Percentiles rank a stretch among this genome's conserved stretches.
phyloP scores from a whole-genome alignment of 306 rosid genomes.

The Echinosophora koreensis region DNA sequence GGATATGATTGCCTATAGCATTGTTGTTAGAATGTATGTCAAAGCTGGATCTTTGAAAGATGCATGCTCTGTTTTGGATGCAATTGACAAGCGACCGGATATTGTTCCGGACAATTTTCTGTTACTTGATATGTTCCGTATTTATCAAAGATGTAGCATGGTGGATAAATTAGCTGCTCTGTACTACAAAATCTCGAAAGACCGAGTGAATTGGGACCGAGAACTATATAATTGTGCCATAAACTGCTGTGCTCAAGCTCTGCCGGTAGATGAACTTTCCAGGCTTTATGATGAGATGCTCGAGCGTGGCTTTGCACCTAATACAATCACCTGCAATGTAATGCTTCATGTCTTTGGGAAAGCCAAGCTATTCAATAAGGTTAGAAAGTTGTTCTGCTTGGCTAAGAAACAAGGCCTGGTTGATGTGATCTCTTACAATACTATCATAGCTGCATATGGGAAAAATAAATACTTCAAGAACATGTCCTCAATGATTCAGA shows the following conservation, averaged over 20 bases:
- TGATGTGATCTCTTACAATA: constrained; percentile 85
- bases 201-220: constrained; percentile 72
- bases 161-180: constrained; percentile 63
- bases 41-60: constrained; percentile 78
- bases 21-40: constrained; percentile 83
- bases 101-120: constrained; percentile 76
- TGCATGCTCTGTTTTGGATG: constrained; percentile 85
- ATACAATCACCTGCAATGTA: constrained; percentile 77
- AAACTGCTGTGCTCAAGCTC: constrained; percentile 86
- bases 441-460: constrained; percentile 84
- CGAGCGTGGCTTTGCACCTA: constrained; percentile 67
- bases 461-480: constrained; percentile 70
- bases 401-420: constrained; percentile 82
- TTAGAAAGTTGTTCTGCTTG: constrained; percentile 66
- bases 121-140: constrained; percentile 76
- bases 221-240: constrained; percentile 81
- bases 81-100: constrained; percentile 63
- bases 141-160: constrained; percentile 78
- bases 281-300: constrained; percentile 88
- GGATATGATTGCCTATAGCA: constrained; percentile 82
- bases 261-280: constrained; percentile 87
- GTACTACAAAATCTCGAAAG: constrained; percentile 74
- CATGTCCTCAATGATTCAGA: constrained; percentile 69
- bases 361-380: constrained; percentile 85
- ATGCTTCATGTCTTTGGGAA: constrained; percentile 83